A percentile compares a stretch with the other conserved stretches of the same genome.
These are phyloP conservation scores for Starmera dryadoides DNA, from an alignment of 805 yeast genomes.

Conservation along the genomic window DNA sequence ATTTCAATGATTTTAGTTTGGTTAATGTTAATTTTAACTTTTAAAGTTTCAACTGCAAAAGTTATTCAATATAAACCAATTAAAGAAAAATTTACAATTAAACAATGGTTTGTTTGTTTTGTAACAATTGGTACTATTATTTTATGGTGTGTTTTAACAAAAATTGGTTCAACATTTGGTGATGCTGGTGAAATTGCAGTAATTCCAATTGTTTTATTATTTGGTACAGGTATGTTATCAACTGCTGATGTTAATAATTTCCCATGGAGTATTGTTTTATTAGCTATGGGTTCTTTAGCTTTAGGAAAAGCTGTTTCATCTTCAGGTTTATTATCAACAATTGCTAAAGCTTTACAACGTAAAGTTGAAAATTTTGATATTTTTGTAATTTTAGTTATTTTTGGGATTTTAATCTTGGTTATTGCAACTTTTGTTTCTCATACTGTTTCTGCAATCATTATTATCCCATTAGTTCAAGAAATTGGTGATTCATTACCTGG, in stretches of 20 bases:
- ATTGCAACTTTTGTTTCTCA: slow-evolving; percentile 95
- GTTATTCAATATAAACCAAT: slow-evolving; percentile 41
- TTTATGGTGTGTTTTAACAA: slow-evolving; percentile 84
- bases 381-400: slow-evolving; percentile 68
- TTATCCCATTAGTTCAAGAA: slow-evolving; percentile 83
- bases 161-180: slow-evolving; percentile 67
- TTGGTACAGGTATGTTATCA: slow-evolving; percentile 80
- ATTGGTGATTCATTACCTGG: slow-evolving; percentile 66
- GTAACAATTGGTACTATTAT: slow-evolving; percentile 69
- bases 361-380: slow-evolving; percentile 54
- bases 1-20: slow-evolving; percentile 60
- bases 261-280: slow-evolving; percentile 91
- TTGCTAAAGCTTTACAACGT: slow-evolving; percentile 63
- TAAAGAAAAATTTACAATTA: slow-evolving; percentile 55
- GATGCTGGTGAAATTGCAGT: slow-evolving; percentile 91
- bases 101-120: slow-evolving; percentile 68
- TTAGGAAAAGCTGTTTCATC: slow-evolving; percentile 91
- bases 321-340: slow-evolving; percentile 76
- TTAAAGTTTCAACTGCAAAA: slow-evolving; percentile 41
- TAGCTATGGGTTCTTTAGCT: slow-evolving; percentile 97
- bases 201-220: slow-evolving; percentile 77
- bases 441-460: slow-evolving; percentile 92
- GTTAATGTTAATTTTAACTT: slow-evolving; percentile 54
- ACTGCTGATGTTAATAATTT: slow-evolving; percentile 88
- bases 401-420: slow-evolving; percentile 75